phyloP scores from a whole-genome alignment of 176 grass and related monocot genomes.

The Hordeum marinum region DNA sequence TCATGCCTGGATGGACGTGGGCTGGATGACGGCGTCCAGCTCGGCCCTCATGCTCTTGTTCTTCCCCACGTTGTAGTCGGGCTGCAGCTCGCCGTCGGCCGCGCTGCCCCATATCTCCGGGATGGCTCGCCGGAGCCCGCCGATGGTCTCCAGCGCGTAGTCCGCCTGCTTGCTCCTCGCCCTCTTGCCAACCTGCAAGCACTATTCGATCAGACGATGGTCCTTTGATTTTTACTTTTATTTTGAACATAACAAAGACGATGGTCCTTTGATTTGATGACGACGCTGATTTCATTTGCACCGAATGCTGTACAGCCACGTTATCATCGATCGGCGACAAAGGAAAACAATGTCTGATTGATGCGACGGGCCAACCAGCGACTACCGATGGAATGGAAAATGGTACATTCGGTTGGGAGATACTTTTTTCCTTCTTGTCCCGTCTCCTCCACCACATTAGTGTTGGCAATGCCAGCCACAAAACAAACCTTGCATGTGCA shows the following conservation, averaged over 20 bases:
- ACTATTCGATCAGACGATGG: too few relatives aligned
- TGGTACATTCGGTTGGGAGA: background rate
- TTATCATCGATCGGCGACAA: background rate
- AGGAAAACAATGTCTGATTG: background rate
- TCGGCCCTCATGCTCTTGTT: slow-evolving; percentile 45
- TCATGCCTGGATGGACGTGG: slow-evolving; percentile 50
- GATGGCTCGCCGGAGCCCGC: slow-evolving; percentile 42
- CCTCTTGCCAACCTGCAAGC: slow-evolving; percentile 69
- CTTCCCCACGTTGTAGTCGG: slow-evolving; percentile 9
- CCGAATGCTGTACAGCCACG: background rate
- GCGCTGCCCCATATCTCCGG: slow-evolving; percentile 69
- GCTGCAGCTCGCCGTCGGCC: background rate
- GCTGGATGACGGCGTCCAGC: slow-evolving; percentile 52
- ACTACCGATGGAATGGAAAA: background rate
- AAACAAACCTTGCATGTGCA: background rate
- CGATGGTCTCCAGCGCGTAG: slow-evolving; percentile 68
- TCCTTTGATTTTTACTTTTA: too few relatives aligned
- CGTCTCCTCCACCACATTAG: background rate
- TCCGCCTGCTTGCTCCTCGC: slow-evolving; percentile 64
- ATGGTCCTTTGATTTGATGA: too few relatives aligned
- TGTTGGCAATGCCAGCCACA: slow-evolving; percentile 2
- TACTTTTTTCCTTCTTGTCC: background rate
- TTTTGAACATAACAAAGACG: too few relatives aligned
- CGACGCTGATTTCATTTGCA: too few relatives aligned
- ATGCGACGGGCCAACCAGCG: slow-evolving; percentile 17